Percentiles rank a stretch among this genome's conserved stretches.
These are phyloP conservation scores for Pholiota adiposa DNA, from an alignment of 1,284 basidiomycete species.

Conservation along the genomic window DNA sequence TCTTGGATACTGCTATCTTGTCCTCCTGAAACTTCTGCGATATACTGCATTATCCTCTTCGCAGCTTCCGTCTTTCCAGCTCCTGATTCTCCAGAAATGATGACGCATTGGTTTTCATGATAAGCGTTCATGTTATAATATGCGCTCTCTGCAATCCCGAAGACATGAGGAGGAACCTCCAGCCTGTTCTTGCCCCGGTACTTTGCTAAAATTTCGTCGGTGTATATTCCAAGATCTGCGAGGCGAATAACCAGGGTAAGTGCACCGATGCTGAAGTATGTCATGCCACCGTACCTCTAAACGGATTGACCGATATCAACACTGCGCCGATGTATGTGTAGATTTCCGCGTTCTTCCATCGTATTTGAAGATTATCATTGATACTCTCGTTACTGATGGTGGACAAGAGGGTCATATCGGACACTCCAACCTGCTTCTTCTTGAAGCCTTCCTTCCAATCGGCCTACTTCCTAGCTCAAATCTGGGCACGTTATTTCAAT, in stretches of 20 bases:
- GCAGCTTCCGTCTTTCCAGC: slow-evolving; percentile 98
- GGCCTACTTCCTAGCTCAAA: slow-evolving; percentile 56
- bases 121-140: slow-evolving; percentile 99
- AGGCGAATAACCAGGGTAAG: slow-evolving; percentile 3
- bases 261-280: neutral
- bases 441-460: slow-evolving; percentile 99
- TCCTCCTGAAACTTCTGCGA: slow-evolving; percentile 93
- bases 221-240: slow-evolving; percentile 96
- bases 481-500: neutral
- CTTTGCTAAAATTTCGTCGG: slow-evolving; percentile 81
- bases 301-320: slow-evolving; percentile 98
- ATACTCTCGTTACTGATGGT: slow-evolving; percentile 98
- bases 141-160: slow-evolving; percentile 94
- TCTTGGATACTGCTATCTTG: slow-evolving; percentile 88
- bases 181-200: slow-evolving; percentile 99
- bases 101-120: slow-evolving; percentile 99
- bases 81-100: slow-evolving; percentile 98
- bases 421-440: slow-evolving; percentile 97
- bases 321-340: slow-evolving; percentile 99
- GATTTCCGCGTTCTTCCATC: slow-evolving; percentile 95
- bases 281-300: slow-evolving; percentile 68
- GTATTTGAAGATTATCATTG: slow-evolving; percentile 97
- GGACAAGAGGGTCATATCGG: slow-evolving; percentile 97
- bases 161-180: slow-evolving; percentile 98
- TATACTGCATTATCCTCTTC: slow-evolving; percentile 99